These are phyloP conservation scores for Claviceps cyperi DNA, from an alignment of 2,329 filamentous ascomycete species.

Conservation along the genomic window DNA sequence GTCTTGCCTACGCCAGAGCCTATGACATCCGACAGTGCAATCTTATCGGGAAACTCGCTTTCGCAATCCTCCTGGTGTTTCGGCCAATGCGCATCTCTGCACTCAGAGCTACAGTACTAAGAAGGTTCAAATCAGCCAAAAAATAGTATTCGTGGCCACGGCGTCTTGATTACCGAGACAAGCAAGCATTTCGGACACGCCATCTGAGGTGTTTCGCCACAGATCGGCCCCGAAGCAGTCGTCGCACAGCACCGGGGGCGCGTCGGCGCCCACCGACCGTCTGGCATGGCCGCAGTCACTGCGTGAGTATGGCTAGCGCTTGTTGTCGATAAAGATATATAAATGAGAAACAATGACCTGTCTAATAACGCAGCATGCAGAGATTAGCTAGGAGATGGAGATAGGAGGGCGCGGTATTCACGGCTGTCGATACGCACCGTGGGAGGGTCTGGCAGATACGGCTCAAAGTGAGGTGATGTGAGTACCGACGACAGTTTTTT, in stretches of 20 bases:
- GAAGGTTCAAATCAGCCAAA: not conserved
- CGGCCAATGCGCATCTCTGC: not conserved
- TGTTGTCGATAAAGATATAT: not conserved
- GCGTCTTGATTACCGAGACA: not conserved
- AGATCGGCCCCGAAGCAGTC: not conserved
- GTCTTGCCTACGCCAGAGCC: not conserved
- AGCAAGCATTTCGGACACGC: not conserved
- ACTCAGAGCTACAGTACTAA: not conserved
- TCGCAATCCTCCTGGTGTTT: not conserved
- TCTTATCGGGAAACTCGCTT: not conserved
- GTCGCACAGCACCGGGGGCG: not conserved
- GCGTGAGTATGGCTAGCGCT: not conserved
- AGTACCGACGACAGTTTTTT: too few species aligned
- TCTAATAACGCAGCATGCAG: too few species aligned
- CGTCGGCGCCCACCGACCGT: not conserved
- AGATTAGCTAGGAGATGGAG: not conserved
- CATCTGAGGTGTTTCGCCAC: not conserved
- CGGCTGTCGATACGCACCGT: not conserved
- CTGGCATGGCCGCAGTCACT: not conserved
- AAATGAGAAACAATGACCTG: too few species aligned
- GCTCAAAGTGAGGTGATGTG: too few species aligned
- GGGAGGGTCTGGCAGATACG: not conserved
- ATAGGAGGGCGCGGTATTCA: not conserved
- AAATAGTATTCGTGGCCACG: not conserved
- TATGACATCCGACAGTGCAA: not conserved